Percentiles rank a stretch among this genome's conserved stretches.
Conservation (phyloP, 2,329 filamentous ascomycete species). For the Metarhizium anisopliae region DNA sequence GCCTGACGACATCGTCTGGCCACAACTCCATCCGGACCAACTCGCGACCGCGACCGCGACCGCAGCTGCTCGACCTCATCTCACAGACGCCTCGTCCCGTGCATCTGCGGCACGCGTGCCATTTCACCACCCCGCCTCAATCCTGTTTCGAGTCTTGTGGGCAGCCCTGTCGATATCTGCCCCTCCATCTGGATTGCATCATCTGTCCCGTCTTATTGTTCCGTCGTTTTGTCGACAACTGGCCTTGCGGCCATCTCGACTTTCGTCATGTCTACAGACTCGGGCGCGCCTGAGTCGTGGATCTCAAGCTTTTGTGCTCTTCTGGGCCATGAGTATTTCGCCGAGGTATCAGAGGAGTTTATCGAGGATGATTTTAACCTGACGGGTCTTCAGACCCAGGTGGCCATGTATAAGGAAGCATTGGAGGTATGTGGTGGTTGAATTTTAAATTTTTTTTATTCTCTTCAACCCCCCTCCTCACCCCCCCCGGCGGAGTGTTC, state of each 20-base stretch:
- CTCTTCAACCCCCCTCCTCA: neutral
- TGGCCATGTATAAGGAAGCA: conserved; percentile 98
- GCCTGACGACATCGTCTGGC: neutral
- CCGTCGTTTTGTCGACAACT: conserved; percentile 1
- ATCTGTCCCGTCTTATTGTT: neutral
- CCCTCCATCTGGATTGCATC: conserved; percentile 1
- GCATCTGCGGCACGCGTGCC: conserved; percentile 4
- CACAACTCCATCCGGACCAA: neutral
- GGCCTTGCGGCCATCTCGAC: neutral
- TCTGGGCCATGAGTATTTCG: conserved; percentile 96
- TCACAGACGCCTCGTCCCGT: neutral
- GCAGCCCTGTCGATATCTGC: conserved; percentile 1
- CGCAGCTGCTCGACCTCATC: neutral
- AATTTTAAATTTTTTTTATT: neutral
- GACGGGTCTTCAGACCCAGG: conserved; percentile 88
- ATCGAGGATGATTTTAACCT: conserved; percentile 99
- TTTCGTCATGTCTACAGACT: conserved; percentile 48
- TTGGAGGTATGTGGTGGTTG: conserved; percentile 53
- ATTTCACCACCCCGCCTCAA: neutral
- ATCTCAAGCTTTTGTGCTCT: conserved; percentile 95
- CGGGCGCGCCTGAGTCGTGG: conserved; percentile 74
- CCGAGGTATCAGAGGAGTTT: conserved; percentile 96
- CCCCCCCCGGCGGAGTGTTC: neutral
- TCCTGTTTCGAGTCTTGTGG: conserved; percentile 2
- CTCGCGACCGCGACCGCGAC: neutral